A percentile compares a stretch with the other conserved stretches of the same genome.
Evolutionary conservation across 2,329 filamentous ascomycete genomes (phyloP).

Genomic region (Verticillium nubilum): DNA sequence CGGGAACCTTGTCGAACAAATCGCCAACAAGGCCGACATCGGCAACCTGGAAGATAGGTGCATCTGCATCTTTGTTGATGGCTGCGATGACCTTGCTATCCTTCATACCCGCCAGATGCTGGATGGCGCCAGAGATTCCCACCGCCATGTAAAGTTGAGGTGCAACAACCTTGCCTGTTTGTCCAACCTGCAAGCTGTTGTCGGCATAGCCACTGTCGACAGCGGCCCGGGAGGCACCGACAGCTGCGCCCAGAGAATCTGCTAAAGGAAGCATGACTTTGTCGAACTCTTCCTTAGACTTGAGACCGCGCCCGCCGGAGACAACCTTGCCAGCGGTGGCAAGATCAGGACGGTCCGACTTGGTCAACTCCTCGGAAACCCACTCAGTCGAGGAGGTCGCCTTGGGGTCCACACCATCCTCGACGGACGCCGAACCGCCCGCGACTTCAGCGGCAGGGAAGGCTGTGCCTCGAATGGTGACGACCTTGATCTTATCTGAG

Average conservation of each 20-base stretch:
- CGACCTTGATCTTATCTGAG: slow-evolving; percentile 74
- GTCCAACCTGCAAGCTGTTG: slow-evolving; percentile 96
- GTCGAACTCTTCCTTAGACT: slow-evolving; percentile 98
- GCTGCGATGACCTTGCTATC: slow-evolving; percentile 99
- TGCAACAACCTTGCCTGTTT: slow-evolving; percentile 98
- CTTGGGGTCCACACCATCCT: slow-evolving; percentile 82
- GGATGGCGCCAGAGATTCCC: slow-evolving; percentile 94
- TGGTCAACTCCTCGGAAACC: slow-evolving; percentile 89
- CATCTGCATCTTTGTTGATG: slow-evolving; percentile 97
- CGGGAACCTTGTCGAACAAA: slow-evolving; percentile 90
- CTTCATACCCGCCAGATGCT: slow-evolving; percentile 99
- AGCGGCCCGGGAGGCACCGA: slow-evolving; percentile 89
- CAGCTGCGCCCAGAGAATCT: slow-evolving; percentile 88
- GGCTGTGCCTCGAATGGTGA: slow-evolving; percentile 90
- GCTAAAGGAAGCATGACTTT: slow-evolving; percentile 86
- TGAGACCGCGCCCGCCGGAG: slow-evolving; percentile 87
- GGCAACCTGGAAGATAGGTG: slow-evolving; percentile 96
- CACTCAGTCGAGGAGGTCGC: slow-evolving; percentile 70
- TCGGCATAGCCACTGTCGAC: slow-evolving; percentile 97
- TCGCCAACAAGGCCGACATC: slow-evolving; percentile 95
- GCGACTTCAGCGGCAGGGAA: slow-evolving; percentile 72
- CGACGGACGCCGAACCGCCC: slow-evolving; percentile 68
- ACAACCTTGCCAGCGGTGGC: slow-evolving; percentile 86
- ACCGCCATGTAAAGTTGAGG: slow-evolving; percentile 93
- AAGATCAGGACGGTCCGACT: slow-evolving; percentile 90